Conservation (phyloP, 805 yeast species). For the Barnettozyma siamensis region DNA sequence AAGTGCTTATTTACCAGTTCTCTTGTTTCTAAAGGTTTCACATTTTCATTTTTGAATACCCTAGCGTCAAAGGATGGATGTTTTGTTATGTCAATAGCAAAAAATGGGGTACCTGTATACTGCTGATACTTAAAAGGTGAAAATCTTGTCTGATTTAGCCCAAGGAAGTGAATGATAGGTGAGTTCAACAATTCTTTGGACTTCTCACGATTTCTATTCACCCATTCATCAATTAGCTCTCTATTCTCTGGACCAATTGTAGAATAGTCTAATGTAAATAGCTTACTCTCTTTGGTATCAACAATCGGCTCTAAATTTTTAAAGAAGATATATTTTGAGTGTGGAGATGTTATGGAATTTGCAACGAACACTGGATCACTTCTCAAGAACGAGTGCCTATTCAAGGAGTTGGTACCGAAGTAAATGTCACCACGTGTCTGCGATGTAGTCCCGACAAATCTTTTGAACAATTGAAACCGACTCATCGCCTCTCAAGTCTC, state of each 20-base stretch:
- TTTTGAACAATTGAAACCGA: background rate
- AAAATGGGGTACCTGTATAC: constrained; percentile 58
- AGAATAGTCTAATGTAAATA: constrained; percentile 12
- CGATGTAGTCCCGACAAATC: background rate
- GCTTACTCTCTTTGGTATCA: constrained; percentile 7
- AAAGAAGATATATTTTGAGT: constrained; percentile 37
- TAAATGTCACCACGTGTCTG: constrained; percentile 22
- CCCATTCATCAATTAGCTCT: constrained; percentile 22
- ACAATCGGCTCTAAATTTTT: constrained; percentile 28
- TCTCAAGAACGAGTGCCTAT: constrained; percentile 53
- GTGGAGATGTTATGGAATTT: constrained; percentile 36
- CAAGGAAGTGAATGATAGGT: constrained; percentile 32
- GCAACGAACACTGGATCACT: constrained; percentile 43
- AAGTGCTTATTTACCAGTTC: constrained; percentile 21
- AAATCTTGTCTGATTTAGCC: constrained; percentile 33
- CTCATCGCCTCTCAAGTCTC: too few relatives aligned
- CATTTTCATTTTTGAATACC: background rate
- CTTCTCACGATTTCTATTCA: constrained; percentile 10
- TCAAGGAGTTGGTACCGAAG: constrained; percentile 46
- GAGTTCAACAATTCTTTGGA: constrained; percentile 6
- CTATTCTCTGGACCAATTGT: constrained; percentile 14
- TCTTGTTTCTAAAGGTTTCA: constrained; percentile 14
- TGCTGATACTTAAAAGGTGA: constrained; percentile 39
- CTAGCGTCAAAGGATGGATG: constrained; percentile 14
- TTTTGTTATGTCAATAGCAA: constrained; percentile 51